These are phyloP conservation scores for Trichoderma lentiforme DNA, from an alignment of 2,329 filamentous ascomycete genomes.

Conservation along the genomic window DNA sequence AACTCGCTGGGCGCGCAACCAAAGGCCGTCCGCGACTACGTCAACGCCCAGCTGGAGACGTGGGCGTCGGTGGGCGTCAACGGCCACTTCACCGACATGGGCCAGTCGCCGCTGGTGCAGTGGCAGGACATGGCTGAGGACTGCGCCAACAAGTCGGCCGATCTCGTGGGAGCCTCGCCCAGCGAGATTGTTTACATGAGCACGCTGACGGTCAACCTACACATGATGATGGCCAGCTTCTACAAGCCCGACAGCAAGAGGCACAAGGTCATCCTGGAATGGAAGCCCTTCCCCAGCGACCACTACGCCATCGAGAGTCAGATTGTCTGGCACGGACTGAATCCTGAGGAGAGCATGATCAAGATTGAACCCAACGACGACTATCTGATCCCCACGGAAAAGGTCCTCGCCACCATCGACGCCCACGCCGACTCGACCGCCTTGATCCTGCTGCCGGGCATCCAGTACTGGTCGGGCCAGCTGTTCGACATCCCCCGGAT, in stretches of 20 bases:
- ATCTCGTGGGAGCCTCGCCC: constrained; percentile 69
- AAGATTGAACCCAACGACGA: constrained; percentile 62
- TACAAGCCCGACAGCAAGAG: constrained; percentile 63
- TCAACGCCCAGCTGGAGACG: constrained; percentile 72
- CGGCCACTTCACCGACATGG: constrained; percentile 72
- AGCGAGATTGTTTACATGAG: constrained; percentile 85
- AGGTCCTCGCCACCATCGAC: constrained; percentile 71
- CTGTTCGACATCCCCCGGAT: constrained; percentile 79
- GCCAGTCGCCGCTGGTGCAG: constrained; percentile 63
- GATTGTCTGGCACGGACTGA: constrained; percentile 65
- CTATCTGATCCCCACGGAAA: constrained; percentile 65
- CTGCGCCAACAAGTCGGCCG: constrained; percentile 65
- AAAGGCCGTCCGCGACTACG: constrained; percentile 59
- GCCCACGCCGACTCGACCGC: constrained; percentile 69
- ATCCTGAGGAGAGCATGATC: constrained; percentile 67
- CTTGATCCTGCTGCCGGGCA: constrained; percentile 75
- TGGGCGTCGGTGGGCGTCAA: constrained; percentile 84
- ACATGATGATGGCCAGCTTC: constrained; percentile 80
- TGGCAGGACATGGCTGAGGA: constrained; percentile 80
- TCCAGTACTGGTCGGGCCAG: constrained; percentile 92
- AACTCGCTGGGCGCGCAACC: constrained; percentile 88
- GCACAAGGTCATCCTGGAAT: constrained; percentile 84
- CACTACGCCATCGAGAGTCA: constrained; percentile 84
- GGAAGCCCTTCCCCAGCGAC: constrained; percentile 86
- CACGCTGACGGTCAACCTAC: constrained; percentile 76